phyloP scores from a whole-genome alignment of 768 basidiomycete species.

The Calocybe indica region DNA sequence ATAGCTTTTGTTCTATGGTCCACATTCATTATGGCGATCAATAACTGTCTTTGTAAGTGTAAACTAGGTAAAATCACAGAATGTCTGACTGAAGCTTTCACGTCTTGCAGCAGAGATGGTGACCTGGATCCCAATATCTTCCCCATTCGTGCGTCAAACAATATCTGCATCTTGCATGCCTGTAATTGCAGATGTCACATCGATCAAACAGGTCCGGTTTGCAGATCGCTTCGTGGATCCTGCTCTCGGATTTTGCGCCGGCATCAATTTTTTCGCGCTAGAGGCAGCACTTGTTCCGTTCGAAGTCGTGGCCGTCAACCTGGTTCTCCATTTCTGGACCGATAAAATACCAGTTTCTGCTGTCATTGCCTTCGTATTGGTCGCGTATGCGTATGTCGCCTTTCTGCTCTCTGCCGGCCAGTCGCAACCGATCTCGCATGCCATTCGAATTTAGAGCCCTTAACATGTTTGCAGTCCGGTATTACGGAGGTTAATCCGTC shows the following conservation, averaged over 20 bases:
- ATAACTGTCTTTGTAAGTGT: slow-evolving; percentile 36
- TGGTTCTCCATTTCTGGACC: slow-evolving; percentile 50
- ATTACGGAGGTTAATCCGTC: slow-evolving; percentile 37
- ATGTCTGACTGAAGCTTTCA: slow-evolving; percentile 16
- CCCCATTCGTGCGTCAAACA: slow-evolving; percentile 51
- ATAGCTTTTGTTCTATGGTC: slow-evolving; percentile 46
- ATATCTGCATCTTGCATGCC: not conserved
- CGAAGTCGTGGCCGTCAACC: slow-evolving; percentile 50
- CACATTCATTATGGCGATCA: slow-evolving; percentile 42
- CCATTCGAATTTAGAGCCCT: slow-evolving; percentile 18
- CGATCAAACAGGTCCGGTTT: slow-evolving; percentile 40
- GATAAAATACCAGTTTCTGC: slow-evolving; percentile 40
- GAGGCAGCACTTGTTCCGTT: slow-evolving; percentile 37
- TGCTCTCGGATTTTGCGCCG: slow-evolving; percentile 49
- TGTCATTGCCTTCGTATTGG: slow-evolving; percentile 38
- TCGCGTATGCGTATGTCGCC: slow-evolving; percentile 33
- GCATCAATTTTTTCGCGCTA: slow-evolving; percentile 55
- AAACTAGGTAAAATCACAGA: not conserved
- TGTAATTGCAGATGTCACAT: not conserved
- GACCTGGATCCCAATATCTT: slow-evolving; percentile 73
- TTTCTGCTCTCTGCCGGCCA: slow-evolving; percentile 10
- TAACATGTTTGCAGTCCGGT: slow-evolving; percentile 42
- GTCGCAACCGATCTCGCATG: not conserved
- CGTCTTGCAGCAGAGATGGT: slow-evolving; percentile 68
- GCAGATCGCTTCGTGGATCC: slow-evolving; percentile 54